These are phyloP conservation scores for Lachnellula occidentalis DNA, from an alignment of 2,329 filamentous ascomycete species.

Conservation along the genomic window DNA sequence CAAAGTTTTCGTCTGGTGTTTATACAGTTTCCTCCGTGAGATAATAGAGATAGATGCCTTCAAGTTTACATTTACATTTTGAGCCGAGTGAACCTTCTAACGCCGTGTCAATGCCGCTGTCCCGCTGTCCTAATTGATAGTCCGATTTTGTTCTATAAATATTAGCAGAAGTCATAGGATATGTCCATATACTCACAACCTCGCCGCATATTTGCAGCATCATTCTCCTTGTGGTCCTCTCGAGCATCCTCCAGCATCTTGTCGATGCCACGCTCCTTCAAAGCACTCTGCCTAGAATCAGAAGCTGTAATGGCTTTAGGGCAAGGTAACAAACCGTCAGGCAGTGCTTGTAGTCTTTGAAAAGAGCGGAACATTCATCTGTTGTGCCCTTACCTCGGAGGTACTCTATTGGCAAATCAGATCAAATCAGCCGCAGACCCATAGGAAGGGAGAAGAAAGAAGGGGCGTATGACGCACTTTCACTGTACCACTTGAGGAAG, in stretches of 20 bases:
- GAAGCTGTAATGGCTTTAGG: neutral
- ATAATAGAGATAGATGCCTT: neutral
- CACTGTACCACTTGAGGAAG: slow-evolving; percentile 99
- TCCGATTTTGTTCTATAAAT: neutral
- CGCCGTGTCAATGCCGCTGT: slow-evolving; percentile 12
- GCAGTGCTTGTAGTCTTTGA: slow-evolving; percentile 84
- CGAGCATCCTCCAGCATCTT: slow-evolving; percentile 87
- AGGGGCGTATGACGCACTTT: slow-evolving; percentile 59
- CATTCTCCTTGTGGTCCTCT: slow-evolving; percentile 84
- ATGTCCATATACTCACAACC: slow-evolving; percentile 30
- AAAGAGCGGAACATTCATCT: slow-evolving; percentile 79
- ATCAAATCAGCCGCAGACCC: slow-evolving; percentile 9
- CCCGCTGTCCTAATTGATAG: neutral
- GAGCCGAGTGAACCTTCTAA: slow-evolving; percentile 7
- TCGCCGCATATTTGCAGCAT: slow-evolving; percentile 59
- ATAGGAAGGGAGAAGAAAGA: neutral
- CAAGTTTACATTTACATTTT: neutral
- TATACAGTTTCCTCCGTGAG: neutral
- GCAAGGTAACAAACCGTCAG: slow-evolving; percentile 54
- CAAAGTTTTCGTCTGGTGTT: neutral
- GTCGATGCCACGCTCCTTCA: slow-evolving; percentile 88
- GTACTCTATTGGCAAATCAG: slow-evolving; percentile 58
- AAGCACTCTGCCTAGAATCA: slow-evolving; percentile 55
- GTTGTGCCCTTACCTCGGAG: slow-evolving; percentile 76
- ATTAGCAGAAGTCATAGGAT: neutral